Percentiles rank a stretch among this genome's conserved stretches.
These are phyloP conservation scores for Ogataea neopini DNA, from an alignment of 805 yeast species.

Conservation along the genomic window DNA sequence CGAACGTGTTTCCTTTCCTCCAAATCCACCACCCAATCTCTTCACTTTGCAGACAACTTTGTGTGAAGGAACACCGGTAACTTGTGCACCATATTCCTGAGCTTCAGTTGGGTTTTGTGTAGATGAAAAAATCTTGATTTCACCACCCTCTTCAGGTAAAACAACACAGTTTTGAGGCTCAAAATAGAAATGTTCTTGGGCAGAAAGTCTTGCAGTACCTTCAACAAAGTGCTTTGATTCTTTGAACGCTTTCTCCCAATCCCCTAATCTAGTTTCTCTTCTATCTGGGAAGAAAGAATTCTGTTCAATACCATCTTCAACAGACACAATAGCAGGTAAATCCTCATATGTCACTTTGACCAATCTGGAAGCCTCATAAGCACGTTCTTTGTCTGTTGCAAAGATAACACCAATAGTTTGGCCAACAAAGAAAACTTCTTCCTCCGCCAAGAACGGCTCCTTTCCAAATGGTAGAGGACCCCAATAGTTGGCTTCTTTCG, in stretches of 20 bases:
- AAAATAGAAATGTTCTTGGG: slow-evolving; percentile 51
- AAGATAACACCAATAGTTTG: slow-evolving; percentile 45
- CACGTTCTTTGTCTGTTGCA: slow-evolving; percentile 41
- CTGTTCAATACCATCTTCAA: slow-evolving; percentile 46
- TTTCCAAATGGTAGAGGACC: slow-evolving; percentile 44
- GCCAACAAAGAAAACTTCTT: slow-evolving; percentile 41
- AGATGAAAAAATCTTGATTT: slow-evolving; percentile 44
- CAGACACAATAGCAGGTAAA: slow-evolving; percentile 39
- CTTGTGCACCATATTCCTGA: slow-evolving; percentile 44
- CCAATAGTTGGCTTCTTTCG: slow-evolving; percentile 41
- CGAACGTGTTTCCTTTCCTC: slow-evolving; percentile 49
- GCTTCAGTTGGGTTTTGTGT: slow-evolving; percentile 48
- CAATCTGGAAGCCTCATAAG: slow-evolving; percentile 42
- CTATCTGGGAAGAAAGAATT: slow-evolving; percentile 40
- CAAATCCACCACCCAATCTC: slow-evolving; percentile 52
- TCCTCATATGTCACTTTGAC: slow-evolving; percentile 47
- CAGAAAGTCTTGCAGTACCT: slow-evolving; percentile 43
- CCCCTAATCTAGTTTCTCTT: slow-evolving; percentile 41
- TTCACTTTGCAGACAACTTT: slow-evolving; percentile 43
- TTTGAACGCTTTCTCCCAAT: slow-evolving; percentile 40
- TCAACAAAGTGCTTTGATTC: slow-evolving; percentile 36
- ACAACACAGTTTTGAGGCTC: slow-evolving; percentile 47
- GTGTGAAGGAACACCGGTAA: slow-evolving; percentile 43
- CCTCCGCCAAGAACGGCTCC: slow-evolving; percentile 46
- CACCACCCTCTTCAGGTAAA: slow-evolving; percentile 49